These are phyloP conservation scores for Neonectria punicea DNA, from an alignment of 2,329 filamentous ascomycete genomes.

Conservation along the genomic window DNA sequence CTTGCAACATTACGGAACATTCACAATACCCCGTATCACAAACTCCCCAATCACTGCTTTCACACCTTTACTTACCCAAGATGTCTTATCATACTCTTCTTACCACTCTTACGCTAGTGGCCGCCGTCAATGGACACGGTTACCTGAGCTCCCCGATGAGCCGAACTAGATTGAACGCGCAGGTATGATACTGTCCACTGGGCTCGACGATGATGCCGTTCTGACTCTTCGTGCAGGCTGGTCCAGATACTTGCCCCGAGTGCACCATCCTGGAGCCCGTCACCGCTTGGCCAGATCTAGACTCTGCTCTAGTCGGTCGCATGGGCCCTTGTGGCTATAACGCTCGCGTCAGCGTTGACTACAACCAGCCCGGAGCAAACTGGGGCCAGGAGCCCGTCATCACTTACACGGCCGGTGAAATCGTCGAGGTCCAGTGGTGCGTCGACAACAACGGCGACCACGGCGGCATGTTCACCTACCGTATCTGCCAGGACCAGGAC, in stretches of 20 bases:
- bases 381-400: slow-evolving; percentile 57
- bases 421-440: slow-evolving; percentile 64
- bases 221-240: slow-evolving; percentile 49
- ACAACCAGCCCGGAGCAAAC: slow-evolving; percentile 56
- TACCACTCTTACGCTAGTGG: neutral
- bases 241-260: slow-evolving; percentile 62
- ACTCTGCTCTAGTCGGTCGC: slow-evolving; percentile 56
- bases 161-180: neutral
- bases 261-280: slow-evolving; percentile 66
- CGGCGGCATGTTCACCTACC: slow-evolving; percentile 66
- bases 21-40: neutral
- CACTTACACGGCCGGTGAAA: slow-evolving; percentile 57
- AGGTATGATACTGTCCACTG: neutral
- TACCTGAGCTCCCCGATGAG: neutral
- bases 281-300: slow-evolving; percentile 59
- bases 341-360: slow-evolving; percentile 62
- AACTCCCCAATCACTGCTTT: neutral
- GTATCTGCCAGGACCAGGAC: slow-evolving; percentile 62
- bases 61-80: neutral
- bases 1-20: neutral
- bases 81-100: neutral
- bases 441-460: slow-evolving; percentile 67
- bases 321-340: slow-evolving; percentile 66
- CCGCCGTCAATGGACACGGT: neutral
- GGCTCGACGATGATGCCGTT: neutral